phyloP scores from a whole-genome alignment of 2,329 filamentous ascomycete species.

The Xylariales sp. region DNA sequence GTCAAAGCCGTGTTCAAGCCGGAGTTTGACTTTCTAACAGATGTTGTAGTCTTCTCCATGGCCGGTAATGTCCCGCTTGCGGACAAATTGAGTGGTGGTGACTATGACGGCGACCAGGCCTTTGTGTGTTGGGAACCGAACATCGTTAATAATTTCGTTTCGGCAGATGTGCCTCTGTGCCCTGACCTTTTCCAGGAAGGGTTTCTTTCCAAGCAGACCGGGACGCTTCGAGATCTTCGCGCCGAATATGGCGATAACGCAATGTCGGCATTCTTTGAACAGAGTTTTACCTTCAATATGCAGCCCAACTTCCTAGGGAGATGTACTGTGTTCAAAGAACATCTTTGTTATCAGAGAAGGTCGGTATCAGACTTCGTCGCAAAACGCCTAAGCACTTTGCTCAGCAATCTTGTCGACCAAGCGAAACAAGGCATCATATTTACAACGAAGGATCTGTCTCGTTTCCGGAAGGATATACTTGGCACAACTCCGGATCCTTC shows the following conservation, averaged over 20 bases:
- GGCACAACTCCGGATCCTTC: constrained; percentile 20
- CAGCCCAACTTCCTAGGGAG: constrained; percentile 54
- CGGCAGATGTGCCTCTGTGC: constrained; percentile 44
- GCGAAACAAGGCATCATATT: constrained; percentile 52
- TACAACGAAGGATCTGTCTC: constrained; percentile 33
- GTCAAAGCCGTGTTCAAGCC: constrained; percentile 55
- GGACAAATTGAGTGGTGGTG: constrained; percentile 68
- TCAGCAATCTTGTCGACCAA: constrained; percentile 53
- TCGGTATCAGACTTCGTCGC: constrained; percentile 41
- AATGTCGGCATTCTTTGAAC: constrained; percentile 43
- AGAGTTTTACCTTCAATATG: constrained; percentile 55
- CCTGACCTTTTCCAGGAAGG: constrained; percentile 42
- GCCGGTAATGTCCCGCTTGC: constrained; percentile 61
- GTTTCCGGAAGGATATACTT: constrained; percentile 26
- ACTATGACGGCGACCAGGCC: constrained; percentile 76
- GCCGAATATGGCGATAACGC: constrained; percentile 14
- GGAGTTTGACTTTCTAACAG: constrained; percentile 62
- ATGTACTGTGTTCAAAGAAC: constrained; percentile 61
- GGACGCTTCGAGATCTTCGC: constrained; percentile 41
- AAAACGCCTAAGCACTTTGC: constrained; percentile 45
- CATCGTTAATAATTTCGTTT: constrained; percentile 63
- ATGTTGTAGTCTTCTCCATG: constrained; percentile 73
- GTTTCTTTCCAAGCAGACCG: constrained; percentile 45
- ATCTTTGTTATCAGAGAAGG: constrained; percentile 54
- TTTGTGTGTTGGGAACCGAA: constrained; percentile 71